Evolutionary conservation across 257 asterid species (phyloP), one percentile per base, ranked within the genome.

Genomic region (Echites panduratus): DNA sequence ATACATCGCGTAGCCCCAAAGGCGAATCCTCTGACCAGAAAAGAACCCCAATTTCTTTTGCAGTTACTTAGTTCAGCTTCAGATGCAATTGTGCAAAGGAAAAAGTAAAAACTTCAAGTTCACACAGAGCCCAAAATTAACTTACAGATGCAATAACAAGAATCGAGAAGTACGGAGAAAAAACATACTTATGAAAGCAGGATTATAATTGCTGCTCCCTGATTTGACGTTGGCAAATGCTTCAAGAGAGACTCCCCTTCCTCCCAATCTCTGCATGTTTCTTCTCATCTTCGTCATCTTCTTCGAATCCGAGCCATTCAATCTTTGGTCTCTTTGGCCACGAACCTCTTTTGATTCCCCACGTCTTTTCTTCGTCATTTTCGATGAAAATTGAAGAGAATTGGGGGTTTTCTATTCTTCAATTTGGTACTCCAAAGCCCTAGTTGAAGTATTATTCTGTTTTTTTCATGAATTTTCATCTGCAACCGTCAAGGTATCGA

Each of bases 201-300:
- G 99, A 70, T 89, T 94, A 70, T 85, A 91, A 12, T 76, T 66
- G 41, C 75, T 82, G 49, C 76, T 81, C 79, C 84, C 84, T 7
- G 88, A 82, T 81, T 88, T 89, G 38, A 92, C 93, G 79, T 88
- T 93, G 9, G 93, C 93, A 79, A 94, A 91, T 7, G 97, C 78
- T 81, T 88, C 89, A 45, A 93, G 93, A 29, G 98, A 93, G 59
- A 93, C 82, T 45, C 96, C 98, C 64, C 89, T 87, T 64, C 85
- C 96, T 52, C 98, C 98, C 85, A 94, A 78, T 81, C 98, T 84
- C 84, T 86, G 86, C 93, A 87, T 78, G 71, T 89, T 90, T 81
- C 75, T 92, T 70, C 81, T 85, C 89, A 87, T 79, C 75, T 81
- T 89, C 81, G 70, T 86, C 81, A 79, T 87, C 80, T 80, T 82